Conservation (phyloP, 2,329 filamentous ascomycete species). For the Xylaria sp. region DNA sequence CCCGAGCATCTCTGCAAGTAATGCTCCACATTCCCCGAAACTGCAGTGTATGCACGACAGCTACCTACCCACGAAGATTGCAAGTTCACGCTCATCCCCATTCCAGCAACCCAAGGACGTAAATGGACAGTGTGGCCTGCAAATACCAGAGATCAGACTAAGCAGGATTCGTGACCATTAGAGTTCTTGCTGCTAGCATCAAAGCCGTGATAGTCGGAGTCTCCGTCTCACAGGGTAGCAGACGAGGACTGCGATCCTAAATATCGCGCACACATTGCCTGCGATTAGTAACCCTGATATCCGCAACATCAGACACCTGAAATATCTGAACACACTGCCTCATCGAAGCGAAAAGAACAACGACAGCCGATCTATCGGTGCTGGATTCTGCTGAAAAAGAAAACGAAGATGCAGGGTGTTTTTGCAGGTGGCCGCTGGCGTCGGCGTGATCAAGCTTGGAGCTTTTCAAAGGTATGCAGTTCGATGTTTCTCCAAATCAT, state of each 20-base stretch:
- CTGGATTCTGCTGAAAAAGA: conserved; percentile 18
- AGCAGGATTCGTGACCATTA: background rate
- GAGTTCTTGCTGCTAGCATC: background rate
- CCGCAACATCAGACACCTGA: background rate
- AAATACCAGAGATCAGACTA: background rate
- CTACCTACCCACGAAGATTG: conserved; percentile 20
- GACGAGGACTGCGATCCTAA: conserved; percentile 14
- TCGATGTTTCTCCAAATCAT: conserved; percentile 19
- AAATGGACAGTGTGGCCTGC: conserved; percentile 6
- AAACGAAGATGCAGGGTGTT: conserved; percentile 41
- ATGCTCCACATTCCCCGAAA: conserved; percentile 23
- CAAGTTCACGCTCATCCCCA: conserved; percentile 17
- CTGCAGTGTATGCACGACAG: background rate
- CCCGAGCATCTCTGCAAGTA: background rate
- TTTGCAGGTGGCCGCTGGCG: conserved; percentile 42
- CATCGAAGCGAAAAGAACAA: conserved; percentile 13
- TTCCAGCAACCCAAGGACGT: conserved; percentile 16
- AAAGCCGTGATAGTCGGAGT: conserved; percentile 1
- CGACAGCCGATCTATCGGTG: background rate
- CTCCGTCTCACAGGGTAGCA: conserved; percentile 5
- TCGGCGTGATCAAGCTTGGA: conserved; percentile 42
- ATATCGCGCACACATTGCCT: conserved; percentile 27
- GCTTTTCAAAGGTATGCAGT: conserved; percentile 45
- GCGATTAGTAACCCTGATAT: conserved; percentile 2
- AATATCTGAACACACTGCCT: conserved; percentile 21